Evolutionary conservation across 73 alveolate genomes (phyloP).

Genomic region (Diophrys sp.): DNA sequence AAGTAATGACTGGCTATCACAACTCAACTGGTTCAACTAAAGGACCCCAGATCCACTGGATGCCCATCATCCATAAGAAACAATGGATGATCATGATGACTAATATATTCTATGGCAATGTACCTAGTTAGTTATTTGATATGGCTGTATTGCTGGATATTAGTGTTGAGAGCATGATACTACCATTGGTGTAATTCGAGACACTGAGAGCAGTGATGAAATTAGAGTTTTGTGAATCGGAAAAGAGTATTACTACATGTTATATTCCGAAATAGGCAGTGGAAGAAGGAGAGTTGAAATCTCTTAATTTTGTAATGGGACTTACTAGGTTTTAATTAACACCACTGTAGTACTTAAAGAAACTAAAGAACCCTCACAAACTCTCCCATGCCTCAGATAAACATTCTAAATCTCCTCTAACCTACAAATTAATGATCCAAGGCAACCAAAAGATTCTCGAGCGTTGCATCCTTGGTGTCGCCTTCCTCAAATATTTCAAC

Average conservation of each 20-base stretch:
- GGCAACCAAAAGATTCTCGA: neutral
- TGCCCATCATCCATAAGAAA: neutral
- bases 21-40: neutral
- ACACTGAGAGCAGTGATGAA: neutral
- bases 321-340: neutral
- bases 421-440: neutral
- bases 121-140: neutral
- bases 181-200: neutral
- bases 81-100: neutral
- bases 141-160: neutral
- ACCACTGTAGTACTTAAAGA: neutral
- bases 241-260: neutral
- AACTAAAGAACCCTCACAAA: too few relatives aligned
- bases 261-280: neutral
- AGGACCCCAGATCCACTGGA: neutral
- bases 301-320: neutral
- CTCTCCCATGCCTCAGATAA: too few relatives aligned
- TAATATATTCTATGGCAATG: neutral
- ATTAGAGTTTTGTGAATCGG: neutral
- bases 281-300: neutral
- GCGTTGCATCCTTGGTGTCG: neutral
- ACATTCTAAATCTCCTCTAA: neutral
- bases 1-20: neutral
- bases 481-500: neutral
- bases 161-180: neutral